A percentile compares a stretch with the other conserved stretches of the same genome.
phyloP scores from a whole-genome alignment of 129 eudicot species.

The Glebionis coronaria region DNA sequence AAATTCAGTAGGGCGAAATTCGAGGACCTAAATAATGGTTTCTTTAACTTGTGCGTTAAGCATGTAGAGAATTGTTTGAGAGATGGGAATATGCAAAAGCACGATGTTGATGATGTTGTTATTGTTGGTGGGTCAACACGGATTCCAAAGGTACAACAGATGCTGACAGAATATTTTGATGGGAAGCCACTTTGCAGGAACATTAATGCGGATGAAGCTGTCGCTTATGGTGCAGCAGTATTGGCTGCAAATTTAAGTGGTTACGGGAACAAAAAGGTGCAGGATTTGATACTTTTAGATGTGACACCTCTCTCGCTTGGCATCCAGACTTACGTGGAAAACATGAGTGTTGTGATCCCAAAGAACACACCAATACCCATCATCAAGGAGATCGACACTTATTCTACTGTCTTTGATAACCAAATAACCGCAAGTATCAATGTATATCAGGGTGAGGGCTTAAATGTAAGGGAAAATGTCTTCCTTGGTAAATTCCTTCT shows the following conservation, averaged over 20 bases:
- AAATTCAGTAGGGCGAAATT: conserved; percentile 13
- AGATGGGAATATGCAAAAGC: conserved; percentile 15
- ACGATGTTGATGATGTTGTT: conserved; percentile 17
- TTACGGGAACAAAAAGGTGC: background rate
- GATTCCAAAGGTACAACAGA: conserved; percentile 21
- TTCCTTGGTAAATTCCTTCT: background rate
- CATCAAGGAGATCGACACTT: background rate
- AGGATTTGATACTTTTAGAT: background rate
- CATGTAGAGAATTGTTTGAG: conserved; percentile 21
- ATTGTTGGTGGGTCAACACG: conserved; percentile 24
- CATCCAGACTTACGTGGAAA: background rate
- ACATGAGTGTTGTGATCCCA: conserved; percentile 9
- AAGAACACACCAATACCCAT: conserved; percentile 3
- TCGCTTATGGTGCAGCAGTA: conserved; percentile 27
- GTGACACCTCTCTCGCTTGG: conserved; percentile 16
- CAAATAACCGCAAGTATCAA: background rate
- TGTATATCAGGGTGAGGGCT: conserved; percentile 2
- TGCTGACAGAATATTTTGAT: conserved; percentile 14
- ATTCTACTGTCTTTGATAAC: background rate
- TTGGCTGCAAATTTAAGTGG: conserved; percentile 21
- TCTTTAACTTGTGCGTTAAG: conserved; percentile 7
- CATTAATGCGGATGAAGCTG: conserved; percentile 20
- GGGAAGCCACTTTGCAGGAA: conserved; percentile 10
- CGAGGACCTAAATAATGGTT: conserved; percentile 11
- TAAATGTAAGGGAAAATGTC: background rate